Evolutionary conservation across 1,139 yeast genomes (phyloP), one percentile per base, ranked within the genome.

Genomic region (Yamadazyma buinensis): DNA sequence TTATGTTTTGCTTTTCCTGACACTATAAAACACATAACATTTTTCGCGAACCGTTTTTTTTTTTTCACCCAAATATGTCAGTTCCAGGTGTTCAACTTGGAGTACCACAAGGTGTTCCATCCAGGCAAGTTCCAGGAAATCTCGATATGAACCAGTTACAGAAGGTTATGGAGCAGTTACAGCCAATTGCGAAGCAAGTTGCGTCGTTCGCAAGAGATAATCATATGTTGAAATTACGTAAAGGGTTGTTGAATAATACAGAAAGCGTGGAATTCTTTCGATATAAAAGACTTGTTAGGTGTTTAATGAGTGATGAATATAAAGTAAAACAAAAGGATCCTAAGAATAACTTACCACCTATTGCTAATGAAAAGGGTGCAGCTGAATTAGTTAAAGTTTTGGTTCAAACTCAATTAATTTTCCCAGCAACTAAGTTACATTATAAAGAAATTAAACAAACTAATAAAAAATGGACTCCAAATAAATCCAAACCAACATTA

Each of bases 261-360:
- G 76, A 77, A 24, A 75, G 69, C 37, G 73, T 77, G 28, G 95
- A 86, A 41, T 90, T 92, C 57, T 92, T 92, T 73, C 72, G 95
- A 48, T 84, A 69, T 56, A 92, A 94, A 58, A 75, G 98, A 50
- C 83, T 87, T 30, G 64, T 77, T 12, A 70, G 97, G 47, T 95
- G 95, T 1, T 70, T 92, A 39, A 64, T 77, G 30, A 78, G 90
- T 39, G 83, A 77, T 2, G 90, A 81, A 30, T 92, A 88, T 59
- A 71, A 74, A 42, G 57, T 64, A 37, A 71, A 75, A 41, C 80
- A 79, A 38, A 48, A 63, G 15, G 73, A 75, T 47, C 79, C 83
- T 13, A 67, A 64, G 37, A 63, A 61, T 40, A 61, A 77, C 32
- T 74, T 86, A 37, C 84, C 94, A 4, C 71, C 74, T 9, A 62